Conservation (phyloP, 164 flowering plant species). For the Litsea cubeba region DNA sequence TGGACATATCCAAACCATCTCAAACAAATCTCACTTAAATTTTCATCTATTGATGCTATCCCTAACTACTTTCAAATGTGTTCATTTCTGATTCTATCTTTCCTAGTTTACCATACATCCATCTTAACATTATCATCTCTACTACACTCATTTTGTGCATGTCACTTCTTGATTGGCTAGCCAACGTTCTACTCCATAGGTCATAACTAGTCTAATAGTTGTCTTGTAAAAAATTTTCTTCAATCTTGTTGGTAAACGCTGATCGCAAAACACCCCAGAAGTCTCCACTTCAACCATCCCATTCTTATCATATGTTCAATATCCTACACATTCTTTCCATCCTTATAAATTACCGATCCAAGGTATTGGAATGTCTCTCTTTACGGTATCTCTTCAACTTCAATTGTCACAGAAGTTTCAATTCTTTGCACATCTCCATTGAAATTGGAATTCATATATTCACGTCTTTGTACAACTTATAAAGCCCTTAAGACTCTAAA, state of each 20-base stretch:
- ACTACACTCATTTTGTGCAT: background rate
- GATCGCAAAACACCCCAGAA: background rate
- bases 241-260: background rate
- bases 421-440: no score
- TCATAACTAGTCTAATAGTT: background rate
- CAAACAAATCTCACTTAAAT: background rate
- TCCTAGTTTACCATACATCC: background rate
- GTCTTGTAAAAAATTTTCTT: background rate
- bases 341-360: background rate
- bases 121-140: background rate
- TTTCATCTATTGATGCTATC: background rate
- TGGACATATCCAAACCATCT: background rate
- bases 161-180: background rate
- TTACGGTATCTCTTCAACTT: no score
- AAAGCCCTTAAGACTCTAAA: no score
- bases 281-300: no score
- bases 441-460: no score
- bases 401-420: no score
- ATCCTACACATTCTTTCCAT: background rate
- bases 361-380: no score
- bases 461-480: no score
- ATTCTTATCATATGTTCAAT: background rate
- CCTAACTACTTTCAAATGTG: background rate
- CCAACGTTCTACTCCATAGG: background rate
- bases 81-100: background rate